These are phyloP conservation scores for Suillus clintonianus DNA, from an alignment of 768 basidiomycete genomes.

Conservation along the genomic window DNA sequence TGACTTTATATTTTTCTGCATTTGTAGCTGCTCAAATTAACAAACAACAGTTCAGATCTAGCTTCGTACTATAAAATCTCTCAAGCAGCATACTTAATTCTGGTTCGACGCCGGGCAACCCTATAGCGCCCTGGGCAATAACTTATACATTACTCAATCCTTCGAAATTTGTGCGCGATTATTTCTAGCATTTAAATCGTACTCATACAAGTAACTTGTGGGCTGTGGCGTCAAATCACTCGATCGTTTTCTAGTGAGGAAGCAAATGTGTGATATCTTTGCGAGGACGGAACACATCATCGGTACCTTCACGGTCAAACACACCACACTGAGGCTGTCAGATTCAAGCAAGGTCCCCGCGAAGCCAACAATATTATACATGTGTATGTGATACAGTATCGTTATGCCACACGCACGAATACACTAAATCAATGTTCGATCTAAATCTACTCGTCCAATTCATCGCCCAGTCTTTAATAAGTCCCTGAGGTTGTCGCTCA, in stretches of 20 bases:
- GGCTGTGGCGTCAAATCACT: too few relatives aligned
- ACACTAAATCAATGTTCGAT: not conserved
- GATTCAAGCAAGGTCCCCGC: not conserved
- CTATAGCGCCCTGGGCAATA: not conserved
- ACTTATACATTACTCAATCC: not conserved
- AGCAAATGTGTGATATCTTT: too few relatives aligned
- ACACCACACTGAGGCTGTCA: not conserved
- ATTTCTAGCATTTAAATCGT: not conserved
- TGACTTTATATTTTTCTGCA: not conserved
- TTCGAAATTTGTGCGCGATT: too few relatives aligned
- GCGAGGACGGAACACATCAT: not conserved
- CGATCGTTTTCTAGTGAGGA: too few relatives aligned
- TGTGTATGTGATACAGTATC: not conserved
- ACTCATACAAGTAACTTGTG: not conserved
- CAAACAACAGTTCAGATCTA: not conserved
- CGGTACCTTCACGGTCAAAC: not conserved
- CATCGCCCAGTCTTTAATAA: constrained; percentile 52
- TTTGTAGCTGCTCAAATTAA: not conserved
- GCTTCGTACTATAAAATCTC: not conserved
- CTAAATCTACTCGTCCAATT: not conserved
- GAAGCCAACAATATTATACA: not conserved
- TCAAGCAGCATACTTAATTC: not conserved
- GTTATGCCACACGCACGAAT: constrained; percentile 4
- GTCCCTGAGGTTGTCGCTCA: constrained; percentile 66
- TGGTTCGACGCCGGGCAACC: not conserved